phyloP scores from a whole-genome alignment of 805 yeast species.

The Wickerhamiella domercqiae region DNA sequence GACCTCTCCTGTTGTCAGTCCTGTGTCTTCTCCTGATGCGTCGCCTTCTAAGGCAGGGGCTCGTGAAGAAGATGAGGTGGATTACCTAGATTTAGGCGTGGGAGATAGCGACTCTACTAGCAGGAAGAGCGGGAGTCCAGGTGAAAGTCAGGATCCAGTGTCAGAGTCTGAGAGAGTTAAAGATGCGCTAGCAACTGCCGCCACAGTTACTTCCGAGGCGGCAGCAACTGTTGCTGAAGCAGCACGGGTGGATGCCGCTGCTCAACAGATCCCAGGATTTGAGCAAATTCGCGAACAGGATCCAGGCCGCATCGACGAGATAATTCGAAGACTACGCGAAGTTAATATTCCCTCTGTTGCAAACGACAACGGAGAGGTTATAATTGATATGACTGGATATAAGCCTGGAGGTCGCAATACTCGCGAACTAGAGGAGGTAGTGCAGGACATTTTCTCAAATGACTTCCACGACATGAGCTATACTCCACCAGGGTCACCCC shows the following conservation, averaged over 20 bases:
- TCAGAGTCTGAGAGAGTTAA: neutral
- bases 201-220: neutral
- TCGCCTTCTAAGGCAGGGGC: conserved; percentile 5
- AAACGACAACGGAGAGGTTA: conserved; percentile 77
- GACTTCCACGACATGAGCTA: conserved; percentile 28
- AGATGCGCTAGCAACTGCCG: neutral
- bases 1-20: conserved; percentile 78
- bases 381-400: conserved; percentile 90
- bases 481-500: conserved; percentile 12
- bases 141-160: neutral
- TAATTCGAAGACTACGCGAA: conserved; percentile 21
- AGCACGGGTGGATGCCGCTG: too few species aligned
- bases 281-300: conserved; percentile 11
- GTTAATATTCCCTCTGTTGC: conserved; percentile 77
- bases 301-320: conserved; percentile 16
- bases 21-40: conserved; percentile 30
- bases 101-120: neutral
- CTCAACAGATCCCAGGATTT: neutral
- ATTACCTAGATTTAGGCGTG: conserved; percentile 13
- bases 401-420: conserved; percentile 49
- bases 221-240: neutral
- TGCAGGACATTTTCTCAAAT: conserved; percentile 57
- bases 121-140: neutral
- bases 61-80: conserved; percentile 15
- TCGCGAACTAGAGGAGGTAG: conserved; percentile 58